Evolutionary conservation across 2,329 filamentous ascomycete genomes (phyloP).

Genomic region (Tolypocladium paradoxum): DNA sequence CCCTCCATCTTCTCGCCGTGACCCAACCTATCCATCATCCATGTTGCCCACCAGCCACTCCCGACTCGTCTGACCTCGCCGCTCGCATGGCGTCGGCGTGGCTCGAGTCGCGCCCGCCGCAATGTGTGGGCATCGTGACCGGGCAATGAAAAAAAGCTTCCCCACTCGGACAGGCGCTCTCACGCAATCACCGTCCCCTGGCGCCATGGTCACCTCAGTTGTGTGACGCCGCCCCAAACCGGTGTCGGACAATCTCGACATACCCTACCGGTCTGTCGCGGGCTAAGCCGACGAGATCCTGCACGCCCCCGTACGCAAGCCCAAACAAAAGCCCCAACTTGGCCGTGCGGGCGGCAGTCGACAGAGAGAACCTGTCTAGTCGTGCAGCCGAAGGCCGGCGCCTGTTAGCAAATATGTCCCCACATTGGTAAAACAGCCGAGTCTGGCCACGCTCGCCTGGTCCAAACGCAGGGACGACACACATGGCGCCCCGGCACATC

Average conservation of each 20-base stretch:
- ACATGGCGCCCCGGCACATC: not conserved
- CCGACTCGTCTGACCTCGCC: not conserved
- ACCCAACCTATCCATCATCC: not conserved
- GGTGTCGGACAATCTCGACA: slow-evolving; percentile 52
- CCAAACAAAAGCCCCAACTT: slow-evolving; percentile 72
- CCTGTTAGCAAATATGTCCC: slow-evolving; percentile 12
- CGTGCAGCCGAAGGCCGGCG: slow-evolving; percentile 17
- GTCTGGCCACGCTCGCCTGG: slow-evolving; percentile 9
- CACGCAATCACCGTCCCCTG: slow-evolving; percentile 5
- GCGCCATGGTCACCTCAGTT: slow-evolving; percentile 6
- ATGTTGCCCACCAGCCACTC: not conserved
- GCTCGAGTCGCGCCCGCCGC: not conserved
- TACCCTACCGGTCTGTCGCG: slow-evolving; percentile 67
- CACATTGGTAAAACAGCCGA: slow-evolving; percentile 12
- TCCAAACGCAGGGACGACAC: not conserved
- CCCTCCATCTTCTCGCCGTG: not conserved
- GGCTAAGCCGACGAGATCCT: slow-evolving; percentile 61
- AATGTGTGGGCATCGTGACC: not conserved
- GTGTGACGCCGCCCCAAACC: slow-evolving; percentile 15
- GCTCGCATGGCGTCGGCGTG: slow-evolving; percentile 5
- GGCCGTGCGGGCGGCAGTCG: slow-evolving; percentile 66
- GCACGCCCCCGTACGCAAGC: slow-evolving; percentile 66
- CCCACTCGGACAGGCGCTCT: not conserved
- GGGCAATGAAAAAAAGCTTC: not conserved
- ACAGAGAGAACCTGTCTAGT: slow-evolving; percentile 67